Base-by-base conservation (phyloP, 345 rosid genomes). In the Moricandia arvensis region DNA sequence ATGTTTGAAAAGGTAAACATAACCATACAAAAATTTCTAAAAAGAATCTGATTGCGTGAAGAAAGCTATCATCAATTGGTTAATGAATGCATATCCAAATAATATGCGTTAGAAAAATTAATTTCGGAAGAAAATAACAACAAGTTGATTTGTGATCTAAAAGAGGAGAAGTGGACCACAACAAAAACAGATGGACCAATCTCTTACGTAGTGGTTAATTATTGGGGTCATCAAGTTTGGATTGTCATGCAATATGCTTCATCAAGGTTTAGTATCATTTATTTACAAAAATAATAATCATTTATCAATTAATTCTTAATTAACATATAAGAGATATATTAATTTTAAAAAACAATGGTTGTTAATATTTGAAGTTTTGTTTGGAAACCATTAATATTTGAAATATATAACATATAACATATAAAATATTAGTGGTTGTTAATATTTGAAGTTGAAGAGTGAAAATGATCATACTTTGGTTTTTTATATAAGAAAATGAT, bases 21-120 rank as follows among this genome's bases (percentile, higher is more conserved):
- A n/a, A n/a, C n/a, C n/a, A n/a, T n/a, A n/a, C n/a, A n/a, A n/a
- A n/a, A n/a, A n/a, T n/a, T n/a, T n/a, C n/a, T n/a, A n/a, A n/a
- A n/a, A n/a, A n/a, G 24, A 21, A 21, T 21, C 24, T 21, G 55
- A 75, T 75, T 51, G 74, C 74, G 74, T 75, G 45, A 68, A 35
- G 79, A 75, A 75, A 75, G 11, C 69, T 60, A 51, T 8, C 7
- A 68, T 60, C 21, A 16, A 64, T 37, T 73, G 62, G 69, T 51
- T 62, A 1, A 64, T 38, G 27, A 53, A 24, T 15, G n/a, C 31
- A 29, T 27, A 15, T 59, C 18, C 65, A 16, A 55, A 31, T 59
- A 12, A 31, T 26, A 37, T 18, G 33, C 15, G 13, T 24, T 31
- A n/a, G 53, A 30, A 64, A 64, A 26, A 41, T 17, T 29, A 10